Evolutionary conservation across 1,284 basidiomycete genomes (phyloP), one percentile per base, ranked within the genome.

Genomic region (Marasmius fiardii): DNA sequence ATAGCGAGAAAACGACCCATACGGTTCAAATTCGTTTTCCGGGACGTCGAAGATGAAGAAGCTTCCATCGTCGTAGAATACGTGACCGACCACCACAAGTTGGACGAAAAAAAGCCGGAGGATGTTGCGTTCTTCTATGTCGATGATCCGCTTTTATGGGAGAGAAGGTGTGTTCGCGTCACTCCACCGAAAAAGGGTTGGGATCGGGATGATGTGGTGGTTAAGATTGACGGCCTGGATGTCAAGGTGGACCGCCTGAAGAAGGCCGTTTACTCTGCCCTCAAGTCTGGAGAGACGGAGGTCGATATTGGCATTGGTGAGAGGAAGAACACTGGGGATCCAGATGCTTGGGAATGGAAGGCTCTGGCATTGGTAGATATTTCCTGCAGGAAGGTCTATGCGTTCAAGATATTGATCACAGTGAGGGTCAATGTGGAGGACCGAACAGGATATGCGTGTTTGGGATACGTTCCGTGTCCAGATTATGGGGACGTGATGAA

Each of bases 351-450:
- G 69, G 65, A 70, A 48, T 74, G 73, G 73, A 63, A 63, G 5
- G 67, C 68, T 10, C 74, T 64, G 65, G 73, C 72, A 4, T 58
- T 74, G 43, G 64, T 74, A n/a, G 72, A 74, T 54, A 64, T 69
- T 20, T 71, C 70, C 7, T 74, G 73, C 58, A 63, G 67, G 10
- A 60, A 69, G 2, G 68, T 74, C 3, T 74, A 74, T 44, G 73
- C 70, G 3, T 68, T 74, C 64, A 74, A 74, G 56, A 60, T 74
- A 18, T 61, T 73, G 18, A 44, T 74, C 12, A 60, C 64, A n/a
- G 65, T 73, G 58, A 65, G 68, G 6, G 57, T 60, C 12, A 54
- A 47, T 20, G 61, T 64, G 5, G 53, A 56, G 0, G 64, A 39
- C 4, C 14, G 60, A 43, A 68, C 69, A 51, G 62, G 60, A 23